A percentile compares a stretch with the other conserved stretches of the same genome.
Conservation (phyloP, 164 flowering plant genomes). For the Litsea cubeba region DNA sequence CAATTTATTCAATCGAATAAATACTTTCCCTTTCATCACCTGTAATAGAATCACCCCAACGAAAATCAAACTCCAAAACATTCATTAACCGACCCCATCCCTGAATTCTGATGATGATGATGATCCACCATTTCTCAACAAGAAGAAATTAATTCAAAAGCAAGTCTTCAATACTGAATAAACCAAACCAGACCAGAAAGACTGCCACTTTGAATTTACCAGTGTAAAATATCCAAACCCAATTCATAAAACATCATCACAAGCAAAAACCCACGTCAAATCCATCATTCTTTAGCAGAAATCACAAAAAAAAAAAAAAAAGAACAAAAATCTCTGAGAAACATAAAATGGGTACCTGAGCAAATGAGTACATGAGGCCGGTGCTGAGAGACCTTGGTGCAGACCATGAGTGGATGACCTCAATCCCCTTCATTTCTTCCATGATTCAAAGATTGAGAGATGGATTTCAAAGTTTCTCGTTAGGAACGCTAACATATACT, state of each 20-base stretch:
- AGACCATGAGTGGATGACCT: conserved; percentile 88
- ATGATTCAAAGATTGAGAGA: conserved; percentile 2
- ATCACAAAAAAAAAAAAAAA: not conserved
- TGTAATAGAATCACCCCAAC: too few species aligned
- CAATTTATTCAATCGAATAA: too few species aligned
- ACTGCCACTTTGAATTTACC: not conserved
- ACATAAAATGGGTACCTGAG: conserved; percentile 45
- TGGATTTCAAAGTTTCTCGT: too few species aligned
- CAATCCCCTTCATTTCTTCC: conserved; percentile 30
- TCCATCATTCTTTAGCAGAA: not conserved
- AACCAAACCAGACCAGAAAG: not conserved
- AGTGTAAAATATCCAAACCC: not conserved
- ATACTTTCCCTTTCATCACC: too few species aligned
- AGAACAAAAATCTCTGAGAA: not conserved
- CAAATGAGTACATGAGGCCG: conserved; percentile 90
- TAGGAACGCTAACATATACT: too few species aligned
- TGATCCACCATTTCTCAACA: too few species aligned
- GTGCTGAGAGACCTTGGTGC: conserved; percentile 90
- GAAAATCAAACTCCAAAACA: too few species aligned
- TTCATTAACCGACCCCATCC: too few species aligned
- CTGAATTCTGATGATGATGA: too few species aligned
- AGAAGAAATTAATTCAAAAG: not conserved
- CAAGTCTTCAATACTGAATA: not conserved
- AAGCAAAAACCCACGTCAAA: not conserved
- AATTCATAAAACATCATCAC: not conserved